Evolutionary conservation across 495 filamentous ascomycete species (phyloP).

Genomic region (Hypomontagnella submonticulosa): DNA sequence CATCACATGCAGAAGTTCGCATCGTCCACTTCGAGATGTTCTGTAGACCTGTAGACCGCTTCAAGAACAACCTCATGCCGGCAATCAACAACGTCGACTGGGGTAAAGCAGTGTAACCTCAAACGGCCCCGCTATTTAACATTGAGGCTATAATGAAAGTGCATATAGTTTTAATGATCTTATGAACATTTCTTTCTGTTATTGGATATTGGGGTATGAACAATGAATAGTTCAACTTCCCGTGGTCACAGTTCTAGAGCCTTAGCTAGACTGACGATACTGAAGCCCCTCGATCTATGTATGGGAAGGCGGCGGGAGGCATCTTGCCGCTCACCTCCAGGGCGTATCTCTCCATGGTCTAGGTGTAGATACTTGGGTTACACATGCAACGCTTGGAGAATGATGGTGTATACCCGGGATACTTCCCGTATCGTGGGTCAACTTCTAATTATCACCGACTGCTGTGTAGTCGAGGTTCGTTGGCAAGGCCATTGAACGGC

Average conservation of each 20-base stretch:
- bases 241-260: background rate
- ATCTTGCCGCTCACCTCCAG: too few species aligned
- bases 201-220: background rate
- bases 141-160: conserved; percentile 14
- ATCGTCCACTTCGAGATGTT: too few species aligned
- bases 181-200: background rate
- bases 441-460: too few species aligned
- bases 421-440: too few species aligned
- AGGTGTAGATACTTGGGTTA: too few species aligned
- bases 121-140: conserved; percentile 30
- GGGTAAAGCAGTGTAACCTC: conserved; percentile 24
- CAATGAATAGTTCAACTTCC: background rate
- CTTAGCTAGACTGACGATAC: too few species aligned
- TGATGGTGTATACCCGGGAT: too few species aligned
- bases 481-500: conserved; percentile 1
- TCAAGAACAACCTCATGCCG: conserved; percentile 6
- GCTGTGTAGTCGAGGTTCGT: background rate
- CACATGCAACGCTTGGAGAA: too few species aligned
- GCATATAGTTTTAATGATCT: conserved; percentile 6
- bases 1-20: too few species aligned
- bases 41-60: background rate
- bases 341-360: too few species aligned
- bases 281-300: too few species aligned
- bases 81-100: conserved; percentile 15
- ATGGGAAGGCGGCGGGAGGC: too few species aligned